A percentile compares a stretch with the other conserved stretches of the same genome.
Conservation (phyloP, 116 monocot species). For the Posidonia oceanica region DNA sequence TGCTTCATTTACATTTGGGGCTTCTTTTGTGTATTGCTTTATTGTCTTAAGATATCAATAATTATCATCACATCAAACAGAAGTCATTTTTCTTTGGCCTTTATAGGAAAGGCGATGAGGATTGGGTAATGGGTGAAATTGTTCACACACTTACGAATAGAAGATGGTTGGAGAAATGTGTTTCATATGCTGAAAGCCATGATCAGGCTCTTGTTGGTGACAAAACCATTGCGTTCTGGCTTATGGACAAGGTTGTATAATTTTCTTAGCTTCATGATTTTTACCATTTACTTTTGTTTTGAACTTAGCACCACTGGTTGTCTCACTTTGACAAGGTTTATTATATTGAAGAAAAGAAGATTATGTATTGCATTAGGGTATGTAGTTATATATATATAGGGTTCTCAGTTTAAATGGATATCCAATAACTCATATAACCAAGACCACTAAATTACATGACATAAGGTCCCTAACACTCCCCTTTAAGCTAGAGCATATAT, state of each 20-base stretch:
- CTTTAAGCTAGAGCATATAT: too few relatives aligned
- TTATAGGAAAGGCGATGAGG: slow-evolving; percentile 65
- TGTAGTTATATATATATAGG: too few relatives aligned
- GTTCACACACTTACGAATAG: slow-evolving; percentile 87
- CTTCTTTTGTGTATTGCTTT: too few relatives aligned
- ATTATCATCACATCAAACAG: too few relatives aligned
- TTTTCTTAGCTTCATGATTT: background rate
- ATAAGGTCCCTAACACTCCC: too few relatives aligned
- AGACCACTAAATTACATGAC: too few relatives aligned
- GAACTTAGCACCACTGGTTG: background rate
- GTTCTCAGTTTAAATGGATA: too few relatives aligned
- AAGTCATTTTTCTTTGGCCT: background rate
- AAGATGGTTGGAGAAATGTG: slow-evolving; percentile 93
- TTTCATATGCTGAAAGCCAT: slow-evolving; percentile 97
- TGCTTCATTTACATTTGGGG: too few relatives aligned
- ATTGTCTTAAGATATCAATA: too few relatives aligned
- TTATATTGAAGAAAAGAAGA: too few relatives aligned
- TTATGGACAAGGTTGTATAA: slow-evolving; percentile 85
- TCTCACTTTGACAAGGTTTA: background rate
- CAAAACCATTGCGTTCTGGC: slow-evolving; percentile 99
- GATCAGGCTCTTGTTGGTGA: slow-evolving; percentile 99
- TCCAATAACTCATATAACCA: too few relatives aligned
- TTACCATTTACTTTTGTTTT: background rate
- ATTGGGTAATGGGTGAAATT: slow-evolving; percentile 92
- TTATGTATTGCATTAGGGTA: too few relatives aligned